Conservation (phyloP, 768 basidiomycete species). For the Trametes elegans region DNA sequence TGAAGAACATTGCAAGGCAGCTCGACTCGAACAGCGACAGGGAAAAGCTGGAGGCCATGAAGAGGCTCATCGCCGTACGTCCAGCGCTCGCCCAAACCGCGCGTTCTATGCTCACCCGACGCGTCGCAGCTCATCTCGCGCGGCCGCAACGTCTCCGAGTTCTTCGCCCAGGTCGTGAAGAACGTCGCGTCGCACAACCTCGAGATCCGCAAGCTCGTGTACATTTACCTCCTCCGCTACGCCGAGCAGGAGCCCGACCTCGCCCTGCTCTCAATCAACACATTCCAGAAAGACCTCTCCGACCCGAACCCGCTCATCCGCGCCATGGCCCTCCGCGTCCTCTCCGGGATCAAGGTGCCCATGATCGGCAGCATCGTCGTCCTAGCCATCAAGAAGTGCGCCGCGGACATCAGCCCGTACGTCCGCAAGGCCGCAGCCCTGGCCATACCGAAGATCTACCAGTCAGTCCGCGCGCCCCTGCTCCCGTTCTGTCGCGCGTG, state of each 20-base stretch:
- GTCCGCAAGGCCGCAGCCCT: constrained; percentile 92
- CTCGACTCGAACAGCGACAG: constrained; percentile 86
- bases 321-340: constrained; percentile 91
- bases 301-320: constrained; percentile 93
- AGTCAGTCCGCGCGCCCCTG: constrained; percentile 42
- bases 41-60: constrained; percentile 94
- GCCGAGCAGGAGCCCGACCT: constrained; percentile 93
- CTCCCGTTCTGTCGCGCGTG: constrained; percentile 4
- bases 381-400: constrained; percentile 89
- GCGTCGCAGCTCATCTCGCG: constrained; percentile 80
- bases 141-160: constrained; percentile 85
- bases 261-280: constrained; percentile 94
- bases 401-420: constrained; percentile 89
- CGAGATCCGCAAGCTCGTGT: constrained; percentile 94
- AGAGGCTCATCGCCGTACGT: constrained; percentile 88
- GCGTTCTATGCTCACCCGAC: background rate
- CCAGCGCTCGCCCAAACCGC: background rate
- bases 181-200: constrained; percentile 92
- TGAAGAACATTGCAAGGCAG: constrained; percentile 79
- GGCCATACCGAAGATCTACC: constrained; percentile 83
- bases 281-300: constrained; percentile 94
- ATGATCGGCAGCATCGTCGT: constrained; percentile 86
- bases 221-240: constrained; percentile 95
- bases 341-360: constrained; percentile 88
- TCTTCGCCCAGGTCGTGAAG: constrained; percentile 97